Evolutionary conservation across 495 filamentous ascomycete species (phyloP).

Genomic region (Articulospora tetracladia): DNA sequence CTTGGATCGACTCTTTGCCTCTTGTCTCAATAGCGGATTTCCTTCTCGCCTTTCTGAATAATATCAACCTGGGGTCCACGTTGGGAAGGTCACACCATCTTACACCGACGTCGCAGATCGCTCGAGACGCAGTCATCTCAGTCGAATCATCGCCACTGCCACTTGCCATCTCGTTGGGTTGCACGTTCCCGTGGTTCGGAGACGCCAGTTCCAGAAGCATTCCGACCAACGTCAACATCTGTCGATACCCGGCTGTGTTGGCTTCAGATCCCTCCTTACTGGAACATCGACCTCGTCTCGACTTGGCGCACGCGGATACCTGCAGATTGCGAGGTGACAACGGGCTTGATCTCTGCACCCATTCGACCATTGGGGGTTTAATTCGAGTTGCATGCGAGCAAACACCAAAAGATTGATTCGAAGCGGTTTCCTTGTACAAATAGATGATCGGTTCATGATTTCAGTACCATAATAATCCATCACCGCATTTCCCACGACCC

Average conservation of each 20-base stretch:
- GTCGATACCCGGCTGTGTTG: constrained; percentile 19
- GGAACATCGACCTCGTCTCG: constrained; percentile 4
- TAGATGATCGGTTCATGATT: constrained; percentile 15
- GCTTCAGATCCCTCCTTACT: constrained; percentile 4
- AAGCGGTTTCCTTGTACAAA: constrained; percentile 17
- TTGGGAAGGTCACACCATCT: constrained; percentile 17
- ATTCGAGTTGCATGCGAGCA: constrained; percentile 7
- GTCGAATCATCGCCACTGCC: constrained; percentile 4
- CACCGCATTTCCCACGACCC: not conserved
- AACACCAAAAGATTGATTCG: constrained; percentile 3
- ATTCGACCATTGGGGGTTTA: constrained; percentile 5
- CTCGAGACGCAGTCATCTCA: not conserved
- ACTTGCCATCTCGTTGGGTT: constrained; percentile 6
- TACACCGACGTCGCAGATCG: constrained; percentile 4
- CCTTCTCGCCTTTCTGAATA: not conserved
- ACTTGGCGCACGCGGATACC: constrained; percentile 20
- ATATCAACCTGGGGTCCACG: constrained; percentile 9
- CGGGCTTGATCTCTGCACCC: constrained; percentile 16
- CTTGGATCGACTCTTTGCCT: not conserved
- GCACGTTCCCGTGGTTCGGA: constrained; percentile 10
- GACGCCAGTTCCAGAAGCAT: constrained; percentile 19
- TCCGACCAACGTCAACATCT: constrained; percentile 19
- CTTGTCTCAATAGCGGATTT: constrained; percentile 7
- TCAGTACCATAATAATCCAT: constrained; percentile 15
- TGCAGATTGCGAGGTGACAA: constrained; percentile 24